A percentile compares a stretch with the other conserved stretches of the same genome.
Evolutionary conservation across 1,139 yeast genomes (phyloP).

Genomic region (Waltiozyma sp.): DNA sequence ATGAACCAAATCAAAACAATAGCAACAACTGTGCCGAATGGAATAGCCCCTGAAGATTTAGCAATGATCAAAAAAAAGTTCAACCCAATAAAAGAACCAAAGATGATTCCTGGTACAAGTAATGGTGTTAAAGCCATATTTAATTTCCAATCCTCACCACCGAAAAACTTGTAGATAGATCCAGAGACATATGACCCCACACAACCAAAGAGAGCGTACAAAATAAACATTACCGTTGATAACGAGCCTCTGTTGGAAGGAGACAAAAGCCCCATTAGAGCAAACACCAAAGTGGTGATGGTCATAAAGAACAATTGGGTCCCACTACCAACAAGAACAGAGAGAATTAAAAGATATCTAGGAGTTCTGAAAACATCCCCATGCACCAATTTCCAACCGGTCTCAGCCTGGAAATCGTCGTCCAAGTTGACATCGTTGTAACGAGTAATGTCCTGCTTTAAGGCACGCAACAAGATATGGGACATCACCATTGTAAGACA

Average conservation of each 20-base stretch:
- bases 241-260: conserved; percentile 94
- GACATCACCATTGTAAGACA: conserved; percentile 71
- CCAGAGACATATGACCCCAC: conserved; percentile 85
- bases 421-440: conserved; percentile 77
- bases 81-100: conserved; percentile 51
- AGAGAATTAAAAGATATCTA: conserved; percentile 52
- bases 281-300: conserved; percentile 64
- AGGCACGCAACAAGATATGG: conserved; percentile 68
- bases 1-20: conserved; percentile 77
- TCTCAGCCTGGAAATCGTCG: conserved; percentile 81
- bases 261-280: conserved; percentile 79
- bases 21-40: conserved; percentile 80
- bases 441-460: conserved; percentile 75
- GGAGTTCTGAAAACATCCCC: conserved; percentile 95
- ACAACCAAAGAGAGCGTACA: conserved; percentile 70
- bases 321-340: conserved; percentile 84
- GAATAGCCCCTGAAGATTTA: conserved; percentile 90
- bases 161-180: conserved; percentile 74
- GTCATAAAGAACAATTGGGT: conserved; percentile 74
- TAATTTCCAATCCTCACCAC: conserved; percentile 85
- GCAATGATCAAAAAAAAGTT: conserved; percentile 75
- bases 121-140: conserved; percentile 77
- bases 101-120: conserved; percentile 71
- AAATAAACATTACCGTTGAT: conserved; percentile 77
- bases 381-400: conserved; percentile 95